These are phyloP conservation scores for Aaosphaeria pasadenensis DNA, from an alignment of 2,329 filamentous ascomycete species.

Conservation along the genomic window DNA sequence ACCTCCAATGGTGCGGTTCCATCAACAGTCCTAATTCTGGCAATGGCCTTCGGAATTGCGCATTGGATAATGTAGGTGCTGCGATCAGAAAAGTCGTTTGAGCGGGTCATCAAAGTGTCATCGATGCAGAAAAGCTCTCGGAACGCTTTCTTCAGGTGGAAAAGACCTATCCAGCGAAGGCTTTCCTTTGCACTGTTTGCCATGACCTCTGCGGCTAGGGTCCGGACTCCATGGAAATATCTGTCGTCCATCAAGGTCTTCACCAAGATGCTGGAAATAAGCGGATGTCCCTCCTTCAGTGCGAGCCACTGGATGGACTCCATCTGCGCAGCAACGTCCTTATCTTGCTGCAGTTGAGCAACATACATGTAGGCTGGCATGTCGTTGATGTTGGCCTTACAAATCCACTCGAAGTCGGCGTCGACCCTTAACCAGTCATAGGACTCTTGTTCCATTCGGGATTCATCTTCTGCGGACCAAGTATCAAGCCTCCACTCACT, in stretches of 20 bases:
- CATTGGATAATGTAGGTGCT: slow-evolving; percentile 81
- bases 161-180: slow-evolving; percentile 72
- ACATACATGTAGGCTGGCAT: slow-evolving; percentile 98
- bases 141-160: slow-evolving; percentile 82
- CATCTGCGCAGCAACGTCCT: slow-evolving; percentile 87
- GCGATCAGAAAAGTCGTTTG: slow-evolving; percentile 90
- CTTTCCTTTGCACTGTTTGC: slow-evolving; percentile 62
- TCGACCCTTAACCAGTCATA: slow-evolving; percentile 99
- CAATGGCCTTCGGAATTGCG: slow-evolving; percentile 77
- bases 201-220: slow-evolving; percentile 76
- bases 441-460: slow-evolving; percentile 89
- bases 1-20: slow-evolving; percentile 77
- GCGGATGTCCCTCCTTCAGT: slow-evolving; percentile 65
- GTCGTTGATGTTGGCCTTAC: slow-evolving; percentile 68
- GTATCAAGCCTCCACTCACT: slow-evolving; percentile 81
- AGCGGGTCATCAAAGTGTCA: slow-evolving; percentile 72
- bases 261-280: slow-evolving; percentile 85
- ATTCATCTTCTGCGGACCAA: slow-evolving; percentile 85
- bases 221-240: slow-evolving; percentile 91
- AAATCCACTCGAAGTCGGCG: slow-evolving; percentile 97
- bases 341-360: slow-evolving; percentile 93
- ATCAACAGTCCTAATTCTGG: slow-evolving; percentile 69
- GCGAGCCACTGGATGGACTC: slow-evolving; percentile 74
- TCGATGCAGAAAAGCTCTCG: slow-evolving; percentile 84
- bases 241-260: slow-evolving; percentile 86